A percentile compares a stretch with the other conserved stretches of the same genome.
phyloP scores from a whole-genome alignment of 2,329 filamentous ascomycete genomes.

The Westerdykella ornata region DNA sequence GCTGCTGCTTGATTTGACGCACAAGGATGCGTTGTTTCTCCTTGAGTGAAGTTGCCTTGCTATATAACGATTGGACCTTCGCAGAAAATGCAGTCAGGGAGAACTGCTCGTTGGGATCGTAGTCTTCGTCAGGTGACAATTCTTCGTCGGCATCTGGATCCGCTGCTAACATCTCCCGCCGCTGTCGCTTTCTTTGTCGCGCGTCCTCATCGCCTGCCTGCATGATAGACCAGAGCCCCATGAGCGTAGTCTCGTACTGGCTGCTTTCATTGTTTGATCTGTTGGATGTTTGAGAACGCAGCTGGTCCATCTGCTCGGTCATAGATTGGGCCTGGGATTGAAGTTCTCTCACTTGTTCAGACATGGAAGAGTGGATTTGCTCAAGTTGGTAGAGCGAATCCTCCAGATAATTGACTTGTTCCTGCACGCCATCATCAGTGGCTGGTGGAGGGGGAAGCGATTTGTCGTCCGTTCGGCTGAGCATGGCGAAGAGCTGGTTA shows the following conservation, averaged over 20 bases:
- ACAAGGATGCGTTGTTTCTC: conserved; percentile 87
- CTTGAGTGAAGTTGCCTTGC: conserved; percentile 67
- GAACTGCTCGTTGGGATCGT: conserved; percentile 56
- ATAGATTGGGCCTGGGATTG: conserved; percentile 15
- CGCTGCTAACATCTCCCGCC: conserved; percentile 39
- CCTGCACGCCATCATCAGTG: conserved; percentile 53
- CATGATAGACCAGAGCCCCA: conserved; percentile 50
- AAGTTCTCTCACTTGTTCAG: conserved; percentile 25
- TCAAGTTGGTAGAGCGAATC: conserved; percentile 48
- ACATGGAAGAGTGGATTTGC: conserved; percentile 28
- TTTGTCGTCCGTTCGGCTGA: conserved; percentile 41
- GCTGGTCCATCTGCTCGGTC: conserved; percentile 23
- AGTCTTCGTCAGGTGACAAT: conserved; percentile 56
- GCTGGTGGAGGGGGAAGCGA: conserved; percentile 54
- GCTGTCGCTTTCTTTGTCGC: conserved; percentile 34
- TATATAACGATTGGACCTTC: conserved; percentile 72
- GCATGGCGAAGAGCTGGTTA: conserved; percentile 51
- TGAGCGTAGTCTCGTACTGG: conserved; percentile 48
- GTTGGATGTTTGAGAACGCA: conserved; percentile 14
- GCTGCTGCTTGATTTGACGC: conserved; percentile 90
- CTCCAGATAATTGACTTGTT: conserved; percentile 64
- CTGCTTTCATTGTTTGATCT: conserved; percentile 18
- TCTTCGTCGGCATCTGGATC: conserved; percentile 55
- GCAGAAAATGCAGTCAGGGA: conserved; percentile 68
- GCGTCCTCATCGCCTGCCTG: conserved; percentile 38